These are phyloP conservation scores for Telopea speciosissima DNA, from an alignment of 177 flowering plant species.

Conservation along the genomic window DNA sequence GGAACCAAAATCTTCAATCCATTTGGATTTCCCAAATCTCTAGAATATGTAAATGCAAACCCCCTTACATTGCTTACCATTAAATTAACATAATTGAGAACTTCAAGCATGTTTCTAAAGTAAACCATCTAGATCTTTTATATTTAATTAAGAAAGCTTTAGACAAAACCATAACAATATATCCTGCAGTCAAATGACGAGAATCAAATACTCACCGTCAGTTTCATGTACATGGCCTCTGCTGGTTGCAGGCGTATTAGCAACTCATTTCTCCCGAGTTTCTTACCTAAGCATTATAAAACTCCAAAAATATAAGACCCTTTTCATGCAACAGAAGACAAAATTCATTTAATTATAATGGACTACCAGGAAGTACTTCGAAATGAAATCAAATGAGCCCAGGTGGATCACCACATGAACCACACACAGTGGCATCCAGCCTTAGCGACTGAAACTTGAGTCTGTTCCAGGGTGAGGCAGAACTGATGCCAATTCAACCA, in stretches of 20 bases:
- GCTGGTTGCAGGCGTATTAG: constrained; percentile 88
- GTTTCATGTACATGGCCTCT: constrained; percentile 97
- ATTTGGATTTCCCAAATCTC: neutral
- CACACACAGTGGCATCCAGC: too few relatives aligned
- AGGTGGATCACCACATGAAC: too few relatives aligned
- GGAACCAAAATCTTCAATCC: neutral
- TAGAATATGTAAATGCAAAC: neutral
- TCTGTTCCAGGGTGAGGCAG: neutral
- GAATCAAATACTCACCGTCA: constrained; percentile 47
- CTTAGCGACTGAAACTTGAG: too few relatives aligned
- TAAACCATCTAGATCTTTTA: neutral
- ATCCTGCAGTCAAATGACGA: neutral
- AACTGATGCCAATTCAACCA: neutral
- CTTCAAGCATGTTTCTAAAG: neutral
- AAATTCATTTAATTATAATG: neutral
- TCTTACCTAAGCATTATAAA: constrained; percentile 46
- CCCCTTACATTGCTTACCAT: neutral
- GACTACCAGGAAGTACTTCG: neutral
- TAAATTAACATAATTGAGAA: neutral
- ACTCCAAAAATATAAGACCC: constrained; percentile 3
- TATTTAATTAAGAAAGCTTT: neutral
- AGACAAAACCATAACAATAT: neutral
- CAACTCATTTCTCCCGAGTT: constrained; percentile 91
- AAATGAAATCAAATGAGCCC: neutral
- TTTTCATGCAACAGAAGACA: neutral